A percentile compares a stretch with the other conserved stretches of the same genome.
These are phyloP conservation scores for Ustilago sp. DNA, from an alignment of 1,284 basidiomycete species.

Conservation along the genomic window DNA sequence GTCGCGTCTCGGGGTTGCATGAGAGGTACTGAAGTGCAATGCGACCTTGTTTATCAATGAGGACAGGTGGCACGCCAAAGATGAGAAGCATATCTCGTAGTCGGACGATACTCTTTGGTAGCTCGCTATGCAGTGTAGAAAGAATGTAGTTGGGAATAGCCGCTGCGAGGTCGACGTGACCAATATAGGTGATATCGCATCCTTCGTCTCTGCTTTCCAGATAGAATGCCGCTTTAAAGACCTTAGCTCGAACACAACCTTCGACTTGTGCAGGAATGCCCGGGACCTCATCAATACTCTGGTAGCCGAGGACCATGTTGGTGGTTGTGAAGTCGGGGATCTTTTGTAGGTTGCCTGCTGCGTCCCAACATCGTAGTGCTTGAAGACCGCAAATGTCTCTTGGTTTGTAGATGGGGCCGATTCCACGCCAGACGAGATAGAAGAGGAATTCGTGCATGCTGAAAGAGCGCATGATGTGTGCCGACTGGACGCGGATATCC, in stretches of 20 bases:
- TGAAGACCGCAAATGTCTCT: slow-evolving; percentile 55
- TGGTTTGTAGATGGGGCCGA: slow-evolving; percentile 55
- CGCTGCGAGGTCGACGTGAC: slow-evolving; percentile 40
- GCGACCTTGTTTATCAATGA: slow-evolving; percentile 45
- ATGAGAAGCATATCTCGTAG: slow-evolving; percentile 50
- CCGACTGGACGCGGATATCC: slow-evolving; percentile 55
- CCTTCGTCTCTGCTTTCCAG: slow-evolving; percentile 45
- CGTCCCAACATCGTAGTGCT: slow-evolving; percentile 42
- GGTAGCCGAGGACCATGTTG: slow-evolving; percentile 46
- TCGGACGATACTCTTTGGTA: slow-evolving; percentile 37
- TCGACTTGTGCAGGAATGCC: slow-evolving; percentile 43
- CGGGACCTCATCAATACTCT: slow-evolving; percentile 35
- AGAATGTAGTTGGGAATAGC: slow-evolving; percentile 53
- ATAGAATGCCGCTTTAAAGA: slow-evolving; percentile 50
- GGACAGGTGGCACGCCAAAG: slow-evolving; percentile 55
- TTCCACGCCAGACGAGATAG: slow-evolving; percentile 56
- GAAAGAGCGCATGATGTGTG: slow-evolving; percentile 49
- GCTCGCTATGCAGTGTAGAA: slow-evolving; percentile 41
- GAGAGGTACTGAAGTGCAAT: slow-evolving; percentile 47
- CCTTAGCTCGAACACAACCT: slow-evolving; percentile 49
- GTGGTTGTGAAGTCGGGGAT: slow-evolving; percentile 40
- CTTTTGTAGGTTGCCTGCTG: slow-evolving; percentile 32
- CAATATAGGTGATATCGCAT: slow-evolving; percentile 54
- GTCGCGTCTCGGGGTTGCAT: slow-evolving; percentile 47
- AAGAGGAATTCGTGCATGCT: slow-evolving; percentile 55